Evolutionary conservation across 805 yeast genomes (phyloP), one percentile per base, ranked within the genome.

Genomic region (Zygosaccharomyces pseudorouxii): DNA sequence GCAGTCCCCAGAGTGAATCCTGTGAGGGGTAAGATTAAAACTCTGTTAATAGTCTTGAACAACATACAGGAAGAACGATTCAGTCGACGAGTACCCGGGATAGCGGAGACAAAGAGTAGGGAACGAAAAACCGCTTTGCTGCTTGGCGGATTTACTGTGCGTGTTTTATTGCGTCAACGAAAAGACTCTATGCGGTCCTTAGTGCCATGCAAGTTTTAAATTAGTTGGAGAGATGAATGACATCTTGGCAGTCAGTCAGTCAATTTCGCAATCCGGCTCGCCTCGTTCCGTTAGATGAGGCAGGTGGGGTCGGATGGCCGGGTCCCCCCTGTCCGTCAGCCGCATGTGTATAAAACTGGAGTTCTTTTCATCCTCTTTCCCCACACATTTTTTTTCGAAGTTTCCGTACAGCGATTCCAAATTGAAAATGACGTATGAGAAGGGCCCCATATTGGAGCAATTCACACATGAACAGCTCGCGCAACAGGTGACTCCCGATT

Each of bases 1-100:
- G 49, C 54, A 5, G 60, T 37, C 10, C 70, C 71, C 3, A 57
- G 44, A 3, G 63, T 48, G 37, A 67, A 59, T 3, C 71, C 71
- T 1, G 51, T 44, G 3, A 59, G 42, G 7, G 71, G 71, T 4
- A 64, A 37, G 8, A 64, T n/a, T 1, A 66, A 30, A 30, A 36
- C 52, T 44, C 64, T 51, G 40, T 53, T 58, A 2, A 54, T 11
- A 19, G 37, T 33, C 28, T 45, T 41, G 20, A 48, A 30, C 22
- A 37, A 29, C 8, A 11, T 30, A 30, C 4, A 30, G n/a, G n/a
- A 3, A 2, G 6, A 30, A 12, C 4, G 4, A 6, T 22, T 4
- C 4, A 22, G 23, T 22, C 23, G 23, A 22, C 6, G 23, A 29
- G 11, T 9, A 11, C 2, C 4, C 37, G 37, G 37, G 11, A 19